These are phyloP conservation scores for Dictyostelium brefeldianum DNA, from an alignment of 78 protist genomes.

Conservation along the genomic window DNA sequence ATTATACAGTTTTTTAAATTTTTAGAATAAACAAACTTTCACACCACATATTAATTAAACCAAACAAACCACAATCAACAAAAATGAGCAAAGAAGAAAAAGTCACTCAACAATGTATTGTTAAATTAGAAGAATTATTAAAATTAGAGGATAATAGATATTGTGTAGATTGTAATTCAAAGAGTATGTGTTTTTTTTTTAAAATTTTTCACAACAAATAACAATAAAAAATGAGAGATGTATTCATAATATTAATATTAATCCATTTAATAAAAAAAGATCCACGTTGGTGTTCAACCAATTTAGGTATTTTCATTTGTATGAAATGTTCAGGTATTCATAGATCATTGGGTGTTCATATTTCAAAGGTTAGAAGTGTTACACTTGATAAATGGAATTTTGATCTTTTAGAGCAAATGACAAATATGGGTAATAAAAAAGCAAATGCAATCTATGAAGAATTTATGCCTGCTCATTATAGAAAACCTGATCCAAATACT, in stretches of 20 bases:
- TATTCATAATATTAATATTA: too few species aligned
- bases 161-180: constrained; percentile 82
- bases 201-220: background rate
- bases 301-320: constrained; percentile 89
- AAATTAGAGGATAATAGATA: constrained; percentile 63
- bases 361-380: constrained; percentile 87
- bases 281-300: constrained; percentile 90
- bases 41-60: background rate
- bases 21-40: background rate
- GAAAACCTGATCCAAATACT: constrained; percentile 66
- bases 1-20: too few species aligned
- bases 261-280: background rate
- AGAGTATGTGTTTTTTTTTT: constrained; percentile 27
- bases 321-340: constrained; percentile 91
- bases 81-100: constrained; percentile 57
- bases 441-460: constrained; percentile 68
- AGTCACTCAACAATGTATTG: constrained; percentile 44
- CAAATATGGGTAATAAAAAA: constrained; percentile 81
- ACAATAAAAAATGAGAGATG: background rate
- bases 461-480: constrained; percentile 42
- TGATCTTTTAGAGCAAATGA: constrained; percentile 81
- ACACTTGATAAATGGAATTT: constrained; percentile 83
- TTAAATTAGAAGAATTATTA: constrained; percentile 40
- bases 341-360: constrained; percentile 90
- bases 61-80: background rate